Evolutionary conservation across 1,284 basidiomycete genomes (phyloP).

Genomic region (Waitea zeae): DNA sequence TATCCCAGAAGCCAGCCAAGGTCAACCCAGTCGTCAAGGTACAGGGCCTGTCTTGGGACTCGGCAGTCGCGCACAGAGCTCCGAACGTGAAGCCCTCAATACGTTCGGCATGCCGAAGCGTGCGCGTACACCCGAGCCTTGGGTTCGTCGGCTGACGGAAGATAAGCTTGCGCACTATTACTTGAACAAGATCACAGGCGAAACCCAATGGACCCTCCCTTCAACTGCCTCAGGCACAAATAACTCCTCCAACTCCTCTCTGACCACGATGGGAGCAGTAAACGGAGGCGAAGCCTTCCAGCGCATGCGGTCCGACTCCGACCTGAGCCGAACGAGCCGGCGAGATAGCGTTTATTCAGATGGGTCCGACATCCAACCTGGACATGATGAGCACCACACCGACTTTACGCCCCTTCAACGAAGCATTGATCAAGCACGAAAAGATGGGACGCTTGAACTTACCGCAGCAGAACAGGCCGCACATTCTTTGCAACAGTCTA

Average conservation of each 20-base stretch:
- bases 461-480: constrained; percentile 54
- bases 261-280: constrained; percentile 3
- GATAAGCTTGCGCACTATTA: constrained; percentile 78
- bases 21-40: too few relatives aligned
- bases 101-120: too few relatives aligned
- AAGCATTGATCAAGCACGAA: constrained; percentile 2
- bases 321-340: constrained; percentile 19
- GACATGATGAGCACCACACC: constrained; percentile 18
- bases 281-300: constrained; percentile 9
- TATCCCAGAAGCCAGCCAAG: too few relatives aligned
- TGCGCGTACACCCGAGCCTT: constrained; percentile 54
- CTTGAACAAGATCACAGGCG: constrained; percentile 54
- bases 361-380: constrained; percentile 56
- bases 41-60: too few relatives aligned
- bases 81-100: too few relatives aligned
- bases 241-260: constrained; percentile 1
- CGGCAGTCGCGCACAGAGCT: too few relatives aligned
- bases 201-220: constrained; percentile 51
- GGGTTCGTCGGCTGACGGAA: constrained; percentile 65
- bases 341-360: constrained; percentile 39
- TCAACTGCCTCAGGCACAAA: constrained; percentile 13
- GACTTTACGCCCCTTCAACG: constrained; percentile 7
- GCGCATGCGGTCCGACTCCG: constrained; percentile 17
- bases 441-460: constrained; percentile 20
- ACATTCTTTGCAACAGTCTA: constrained; percentile 39